A percentile compares a stretch with the other conserved stretches of the same genome.
These are phyloP conservation scores for Mentha longifolia DNA, from an alignment of 257 asterid genomes.

Conservation along the genomic window DNA sequence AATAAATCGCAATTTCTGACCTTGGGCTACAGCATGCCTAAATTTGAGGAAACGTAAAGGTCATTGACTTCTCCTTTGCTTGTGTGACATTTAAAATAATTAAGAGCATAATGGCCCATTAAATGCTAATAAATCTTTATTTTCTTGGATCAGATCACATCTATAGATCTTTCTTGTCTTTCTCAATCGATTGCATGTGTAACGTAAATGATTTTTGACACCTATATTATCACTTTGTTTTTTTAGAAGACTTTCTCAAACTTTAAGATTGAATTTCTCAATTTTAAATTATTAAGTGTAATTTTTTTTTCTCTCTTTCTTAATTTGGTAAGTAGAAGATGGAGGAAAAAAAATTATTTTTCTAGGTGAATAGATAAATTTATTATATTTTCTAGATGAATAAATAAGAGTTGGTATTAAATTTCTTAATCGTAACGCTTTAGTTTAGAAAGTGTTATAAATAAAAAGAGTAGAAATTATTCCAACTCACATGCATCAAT, in stretches of 20 bases:
- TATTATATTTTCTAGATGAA: too few species aligned
- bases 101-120: slow-evolving; percentile 11
- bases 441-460: too few species aligned
- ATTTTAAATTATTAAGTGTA: too few species aligned
- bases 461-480: too few species aligned
- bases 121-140: neutral
- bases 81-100: neutral
- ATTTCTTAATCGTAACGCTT: too few species aligned
- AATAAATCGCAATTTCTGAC: slow-evolving; percentile 2
- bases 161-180: neutral
- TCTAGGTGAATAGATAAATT: too few species aligned
- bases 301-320: too few species aligned
- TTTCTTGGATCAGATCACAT: slow-evolving; percentile 1
- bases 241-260: too few species aligned
- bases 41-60: slow-evolving; percentile 23
- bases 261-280: too few species aligned
- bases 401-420: too few species aligned
- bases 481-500: slow-evolving; percentile 23
- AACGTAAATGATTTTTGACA: slow-evolving; percentile 16
- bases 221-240: neutral
- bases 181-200: neutral
- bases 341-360: too few species aligned
- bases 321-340: too few species aligned
- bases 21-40: slow-evolving; percentile 12
- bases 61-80: neutral